Conservation (phyloP, 2,329 filamentous ascomycete genomes). For the Pseudodiploospora longispora region DNA sequence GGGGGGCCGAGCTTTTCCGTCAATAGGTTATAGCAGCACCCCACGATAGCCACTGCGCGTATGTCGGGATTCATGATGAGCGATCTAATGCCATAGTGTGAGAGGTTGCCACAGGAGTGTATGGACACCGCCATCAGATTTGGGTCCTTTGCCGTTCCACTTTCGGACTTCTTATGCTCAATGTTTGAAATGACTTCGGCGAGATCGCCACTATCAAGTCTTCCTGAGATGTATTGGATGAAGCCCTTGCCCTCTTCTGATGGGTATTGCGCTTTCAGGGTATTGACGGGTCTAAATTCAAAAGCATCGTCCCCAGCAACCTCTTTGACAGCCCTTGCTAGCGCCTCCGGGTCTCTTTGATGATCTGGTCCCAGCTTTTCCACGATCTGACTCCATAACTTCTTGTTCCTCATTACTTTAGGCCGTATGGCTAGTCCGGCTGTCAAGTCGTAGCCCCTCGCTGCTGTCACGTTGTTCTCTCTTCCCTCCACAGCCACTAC, state of each 20-base stretch:
- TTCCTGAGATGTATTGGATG: slow-evolving; percentile 71
- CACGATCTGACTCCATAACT: slow-evolving; percentile 54
- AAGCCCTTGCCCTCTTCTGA: slow-evolving; percentile 56
- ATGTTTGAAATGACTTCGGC: slow-evolving; percentile 58
- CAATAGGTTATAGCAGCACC: slow-evolving; percentile 95
- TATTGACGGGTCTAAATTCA: slow-evolving; percentile 40
- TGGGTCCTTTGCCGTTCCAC: slow-evolving; percentile 26
- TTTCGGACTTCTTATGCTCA: slow-evolving; percentile 20
- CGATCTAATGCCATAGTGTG: slow-evolving; percentile 85
- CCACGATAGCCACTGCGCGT: slow-evolving; percentile 86
- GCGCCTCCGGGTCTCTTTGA: slow-evolving; percentile 32
- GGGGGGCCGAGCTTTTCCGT: slow-evolving; percentile 84
- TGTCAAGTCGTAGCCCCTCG: slow-evolving; percentile 74
- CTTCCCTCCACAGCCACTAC: slow-evolving; percentile 88
- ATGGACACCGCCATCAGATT: slow-evolving; percentile 83
- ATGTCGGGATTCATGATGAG: slow-evolving; percentile 78
- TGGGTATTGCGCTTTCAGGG: slow-evolving; percentile 42
- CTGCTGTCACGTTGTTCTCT: slow-evolving; percentile 77
- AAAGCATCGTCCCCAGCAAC: slow-evolving; percentile 25
- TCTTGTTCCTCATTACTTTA: slow-evolving; percentile 74
- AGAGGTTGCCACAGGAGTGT: slow-evolving; percentile 95
- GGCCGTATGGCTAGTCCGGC: slow-evolving; percentile 69
- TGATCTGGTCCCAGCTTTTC: slow-evolving; percentile 25
- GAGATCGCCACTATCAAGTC: slow-evolving; percentile 66
- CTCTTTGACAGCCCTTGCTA: slow-evolving; percentile 26